These are phyloP conservation scores for Globisporangium alternatum DNA, from an alignment of 352 stramenopile species.

Conservation along the genomic window DNA sequence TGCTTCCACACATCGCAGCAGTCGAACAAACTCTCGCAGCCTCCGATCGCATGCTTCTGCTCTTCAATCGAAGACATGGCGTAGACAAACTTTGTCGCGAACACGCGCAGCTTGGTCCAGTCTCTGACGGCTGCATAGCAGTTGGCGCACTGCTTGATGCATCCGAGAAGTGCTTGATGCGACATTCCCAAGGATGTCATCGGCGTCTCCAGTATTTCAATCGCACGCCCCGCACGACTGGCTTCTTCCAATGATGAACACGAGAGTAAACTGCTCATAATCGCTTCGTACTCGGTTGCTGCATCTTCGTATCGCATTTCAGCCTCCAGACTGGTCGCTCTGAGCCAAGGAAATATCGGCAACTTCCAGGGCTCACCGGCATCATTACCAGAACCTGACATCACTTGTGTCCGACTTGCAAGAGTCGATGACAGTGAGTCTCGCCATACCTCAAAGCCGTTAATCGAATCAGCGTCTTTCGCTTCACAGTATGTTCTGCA, in stretches of 20 bases:
- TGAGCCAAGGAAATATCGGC: conserved; percentile 40
- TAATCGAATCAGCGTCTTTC: conserved; percentile 54
- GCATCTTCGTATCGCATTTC: conserved; percentile 73
- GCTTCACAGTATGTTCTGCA: conserved; percentile 40
- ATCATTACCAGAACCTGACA: conserved; percentile 12
- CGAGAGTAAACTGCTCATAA: conserved; percentile 20
- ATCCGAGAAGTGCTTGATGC: conserved; percentile 29
- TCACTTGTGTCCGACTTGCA: conserved; percentile 18
- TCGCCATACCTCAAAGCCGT: conserved; percentile 45
- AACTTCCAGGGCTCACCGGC: conserved; percentile 17
- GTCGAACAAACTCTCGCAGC: conserved; percentile 28
- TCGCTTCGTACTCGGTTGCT: conserved; percentile 34
- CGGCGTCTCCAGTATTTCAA: conserved; percentile 23
- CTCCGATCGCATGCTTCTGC: conserved; percentile 20
- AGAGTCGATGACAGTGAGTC: conserved; percentile 30
- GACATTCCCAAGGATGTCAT: conserved; percentile 39
- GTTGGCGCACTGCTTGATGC: conserved; percentile 45
- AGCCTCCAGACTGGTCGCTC: conserved; percentile 36
- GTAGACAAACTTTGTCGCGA: conserved; percentile 29
- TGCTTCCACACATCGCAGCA: conserved; percentile 34
- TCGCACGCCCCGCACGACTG: conserved; percentile 18
- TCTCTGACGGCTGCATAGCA: conserved; percentile 41
- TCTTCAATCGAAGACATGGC: conserved; percentile 24
- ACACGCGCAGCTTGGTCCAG: conserved; percentile 38
- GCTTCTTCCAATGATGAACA: neutral